A percentile compares a stretch with the other conserved stretches of the same genome.
phyloP scores from a whole-genome alignment of 495 filamentous ascomycete genomes.

The Thermochaetoides thermophila region DNA sequence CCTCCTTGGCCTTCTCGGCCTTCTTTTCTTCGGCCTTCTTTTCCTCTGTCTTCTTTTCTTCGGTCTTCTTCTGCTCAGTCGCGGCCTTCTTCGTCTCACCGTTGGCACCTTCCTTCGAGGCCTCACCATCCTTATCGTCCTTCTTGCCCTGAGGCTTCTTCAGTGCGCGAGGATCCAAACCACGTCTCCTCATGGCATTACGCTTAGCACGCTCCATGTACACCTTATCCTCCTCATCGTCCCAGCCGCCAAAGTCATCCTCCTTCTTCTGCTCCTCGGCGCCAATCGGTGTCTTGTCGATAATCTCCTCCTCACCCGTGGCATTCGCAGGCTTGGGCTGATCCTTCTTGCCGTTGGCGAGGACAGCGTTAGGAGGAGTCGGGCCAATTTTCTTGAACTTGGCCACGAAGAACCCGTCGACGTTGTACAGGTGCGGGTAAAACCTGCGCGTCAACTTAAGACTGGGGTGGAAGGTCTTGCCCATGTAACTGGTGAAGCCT shows the following conservation, averaged over 20 bases:
- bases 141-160: slow-evolving; percentile 17
- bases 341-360: slow-evolving; percentile 22
- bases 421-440: slow-evolving; percentile 91
- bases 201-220: slow-evolving; percentile 61
- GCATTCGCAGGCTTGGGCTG: slow-evolving; percentile 14
- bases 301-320: slow-evolving; percentile 19
- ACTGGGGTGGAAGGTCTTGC: slow-evolving; percentile 74
- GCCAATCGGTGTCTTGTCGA: slow-evolving; percentile 36
- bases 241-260: slow-evolving; percentile 74
- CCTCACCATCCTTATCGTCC: slow-evolving; percentile 1
- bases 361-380: slow-evolving; percentile 42
- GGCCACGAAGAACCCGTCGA: slow-evolving; percentile 96
- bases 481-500: slow-evolving; percentile 74
- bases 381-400: slow-evolving; percentile 90
- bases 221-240: slow-evolving; percentile 67
- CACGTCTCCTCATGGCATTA: slow-evolving; percentile 39
- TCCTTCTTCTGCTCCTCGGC: slow-evolving; percentile 28
- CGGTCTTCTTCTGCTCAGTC: slow-evolving; percentile 8
- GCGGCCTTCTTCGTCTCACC: slow-evolving; percentile 10
- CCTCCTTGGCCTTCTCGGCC: slow-evolving; percentile 5
- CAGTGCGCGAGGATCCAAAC: slow-evolving; percentile 36
- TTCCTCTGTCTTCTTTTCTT: slow-evolving; percentile 17
- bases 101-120: slow-evolving; percentile 1
- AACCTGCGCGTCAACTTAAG: slow-evolving; percentile 78
- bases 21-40: no score